phyloP scores from a whole-genome alignment of 306 rosid species.

The Fragaria iinumae region DNA sequence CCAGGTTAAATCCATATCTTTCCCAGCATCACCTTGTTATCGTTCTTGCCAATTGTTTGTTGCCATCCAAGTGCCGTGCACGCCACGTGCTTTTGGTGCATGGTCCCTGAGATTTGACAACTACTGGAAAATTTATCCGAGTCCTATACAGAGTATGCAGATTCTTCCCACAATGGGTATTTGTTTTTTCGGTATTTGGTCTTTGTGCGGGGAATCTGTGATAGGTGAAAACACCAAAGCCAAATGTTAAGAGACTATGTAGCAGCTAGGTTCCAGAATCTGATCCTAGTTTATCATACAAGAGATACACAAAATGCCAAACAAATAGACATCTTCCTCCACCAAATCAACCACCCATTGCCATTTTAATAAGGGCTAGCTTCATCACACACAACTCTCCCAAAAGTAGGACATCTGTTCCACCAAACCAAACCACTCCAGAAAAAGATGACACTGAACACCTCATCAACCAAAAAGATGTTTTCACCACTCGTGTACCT shows the following conservation, averaged over 20 bases:
- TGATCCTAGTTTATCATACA: neutral
- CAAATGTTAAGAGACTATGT: constrained; percentile 1
- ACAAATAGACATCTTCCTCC: neutral
- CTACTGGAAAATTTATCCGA: neutral
- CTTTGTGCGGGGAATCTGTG: constrained; percentile 8
- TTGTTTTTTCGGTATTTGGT: neutral
- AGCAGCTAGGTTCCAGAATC: constrained; percentile 5
- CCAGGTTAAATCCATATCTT: neutral
- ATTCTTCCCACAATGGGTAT: constrained; percentile 6
- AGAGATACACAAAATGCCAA: neutral
- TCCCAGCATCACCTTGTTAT: neutral
- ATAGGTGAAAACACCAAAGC: constrained; percentile 8
- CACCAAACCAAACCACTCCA: constrained; percentile 15
- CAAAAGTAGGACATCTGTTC: constrained; percentile 6
- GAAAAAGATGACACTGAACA: constrained; percentile 14
- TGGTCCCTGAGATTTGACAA: constrained; percentile 10
- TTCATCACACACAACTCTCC: constrained; percentile 3
- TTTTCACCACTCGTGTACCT: constrained; percentile 31
- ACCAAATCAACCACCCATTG: constrained; percentile 15
- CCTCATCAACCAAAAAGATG: constrained; percentile 14
- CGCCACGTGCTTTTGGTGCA: constrained; percentile 2
- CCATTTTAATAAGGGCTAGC: neutral
- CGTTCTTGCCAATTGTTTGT: neutral
- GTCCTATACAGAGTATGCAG: neutral
- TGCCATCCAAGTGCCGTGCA: constrained; percentile 12